Evolutionary conservation across 192 early-diverging fungal species (phyloP), one percentile per base, ranked within the genome.

Genomic region (Coemansia asiatica): DNA sequence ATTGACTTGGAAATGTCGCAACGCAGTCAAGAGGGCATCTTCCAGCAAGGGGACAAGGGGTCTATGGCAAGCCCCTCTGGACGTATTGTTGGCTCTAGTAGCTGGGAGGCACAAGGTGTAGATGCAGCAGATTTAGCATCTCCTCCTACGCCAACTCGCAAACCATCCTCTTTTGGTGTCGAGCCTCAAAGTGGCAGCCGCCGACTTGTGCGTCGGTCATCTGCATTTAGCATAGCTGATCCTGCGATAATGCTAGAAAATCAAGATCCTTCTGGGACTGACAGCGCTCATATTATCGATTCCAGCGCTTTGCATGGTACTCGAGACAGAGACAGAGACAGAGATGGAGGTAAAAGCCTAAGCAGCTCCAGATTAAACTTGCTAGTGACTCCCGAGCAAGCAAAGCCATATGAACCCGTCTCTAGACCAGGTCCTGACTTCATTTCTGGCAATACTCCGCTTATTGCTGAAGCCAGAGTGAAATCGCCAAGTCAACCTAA

Each of bases 1-100:
- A 77, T 82, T 23, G 68, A 76, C 31, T n/a, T 82, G 33, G 75
- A 82, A 27, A 66, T 82, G 80, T 74, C 63, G 59, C 80, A 82
- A 46, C 64, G 56, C 31, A 59, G 28, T 12, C 50, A 27, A n/a
- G 74, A 71, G 6, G 9, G 38, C 21, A 49, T 47, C n/a, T n/a
- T n/a, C 4, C 16, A 19, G 4, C 46, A 19, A 19, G 8, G 36
- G n/a, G 50, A 19, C 54, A 6, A 21, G 28, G 58, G 31, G 36
- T 21, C 26, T n/a, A 35, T 23, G 36, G 19, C 19, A 2, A 12
- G 15, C 15, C 2, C 40, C 10, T 12, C 15, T 16, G 40, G 40
- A 12, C 8, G 15, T 44, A 44, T 13, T 16, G 9, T 21, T 33
- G 21, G 55, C 15, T 36, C 19, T 25, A 36, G 25, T 15, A 62